phyloP scores from a whole-genome alignment of 2,329 filamentous ascomycete species.

The Elsinoe australis region DNA sequence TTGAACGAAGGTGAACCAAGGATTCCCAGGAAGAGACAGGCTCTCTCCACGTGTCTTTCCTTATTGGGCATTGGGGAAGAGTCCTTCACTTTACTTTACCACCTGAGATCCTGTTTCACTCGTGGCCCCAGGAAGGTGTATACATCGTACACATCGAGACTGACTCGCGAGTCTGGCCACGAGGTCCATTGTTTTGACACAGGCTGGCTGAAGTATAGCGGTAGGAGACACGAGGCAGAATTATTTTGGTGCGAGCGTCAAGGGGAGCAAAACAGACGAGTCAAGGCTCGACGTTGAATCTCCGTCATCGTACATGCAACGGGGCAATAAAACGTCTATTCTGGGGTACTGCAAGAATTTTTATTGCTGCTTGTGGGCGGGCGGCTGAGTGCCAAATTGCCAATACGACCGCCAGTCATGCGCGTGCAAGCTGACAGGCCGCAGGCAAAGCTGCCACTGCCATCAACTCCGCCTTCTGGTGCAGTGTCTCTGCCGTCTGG shows the following conservation, averaged over 20 bases:
- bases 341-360: conserved; percentile 10
- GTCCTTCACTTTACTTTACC: background rate
- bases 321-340: conserved; percentile 16
- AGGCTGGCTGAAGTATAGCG: too few relatives aligned
- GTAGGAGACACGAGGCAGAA: background rate
- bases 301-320: conserved; percentile 8
- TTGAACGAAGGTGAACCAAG: too few relatives aligned
- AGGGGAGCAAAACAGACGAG: background rate
- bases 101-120: background rate
- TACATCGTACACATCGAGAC: too few relatives aligned
- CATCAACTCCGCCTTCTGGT: too few relatives aligned
- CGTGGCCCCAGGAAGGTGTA: too few relatives aligned
- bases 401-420: too few relatives aligned
- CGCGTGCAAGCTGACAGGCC: too few relatives aligned
- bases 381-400: too few relatives aligned
- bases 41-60: conserved; percentile 1
- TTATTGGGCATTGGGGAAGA: background rate
- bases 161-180: background rate
- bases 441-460: too few relatives aligned
- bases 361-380: conserved; percentile 1
- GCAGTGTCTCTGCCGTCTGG: too few relatives aligned
- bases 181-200: background rate
- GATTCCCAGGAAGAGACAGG: too few relatives aligned
- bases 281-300: conserved; percentile 2
- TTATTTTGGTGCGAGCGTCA: too few relatives aligned